These are phyloP conservation scores for Scedosporium aurantiacum DNA, from an alignment of 2,329 filamentous ascomycete genomes.

Conservation along the genomic window DNA sequence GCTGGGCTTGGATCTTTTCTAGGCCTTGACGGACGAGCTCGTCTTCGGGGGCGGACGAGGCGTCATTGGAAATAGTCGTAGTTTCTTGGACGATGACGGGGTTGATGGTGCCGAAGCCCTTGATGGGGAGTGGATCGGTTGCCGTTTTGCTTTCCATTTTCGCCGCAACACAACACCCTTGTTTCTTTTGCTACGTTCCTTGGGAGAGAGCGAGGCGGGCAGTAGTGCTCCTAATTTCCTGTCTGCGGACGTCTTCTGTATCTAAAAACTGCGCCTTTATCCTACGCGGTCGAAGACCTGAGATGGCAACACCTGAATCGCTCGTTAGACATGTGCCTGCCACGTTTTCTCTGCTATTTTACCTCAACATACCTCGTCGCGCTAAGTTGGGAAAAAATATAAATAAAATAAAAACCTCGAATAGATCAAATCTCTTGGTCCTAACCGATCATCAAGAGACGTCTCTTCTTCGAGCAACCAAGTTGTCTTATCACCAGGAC, in stretches of 20 bases:
- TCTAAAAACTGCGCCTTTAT: no score
- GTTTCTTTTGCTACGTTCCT: no score
- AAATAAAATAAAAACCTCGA: not conserved
- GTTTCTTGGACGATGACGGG: slow-evolving; percentile 9
- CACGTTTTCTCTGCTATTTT: not conserved
- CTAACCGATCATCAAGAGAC: slow-evolving; percentile 5
- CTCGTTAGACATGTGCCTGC: no score
- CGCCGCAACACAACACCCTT: no score
- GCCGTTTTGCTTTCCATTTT: not conserved
- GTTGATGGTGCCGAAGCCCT: slow-evolving; percentile 7
- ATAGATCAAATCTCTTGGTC: not conserved
- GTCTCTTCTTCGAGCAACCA: slow-evolving; percentile 8
- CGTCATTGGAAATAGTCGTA: slow-evolving; percentile 11
- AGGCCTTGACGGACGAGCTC: slow-evolving; percentile 39
- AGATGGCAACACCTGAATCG: no score
- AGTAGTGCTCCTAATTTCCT: no score
- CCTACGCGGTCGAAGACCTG: no score
- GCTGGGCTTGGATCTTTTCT: slow-evolving; percentile 41
- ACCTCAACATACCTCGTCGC: not conserved
- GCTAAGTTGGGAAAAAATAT: not conserved
- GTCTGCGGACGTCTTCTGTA: no score
- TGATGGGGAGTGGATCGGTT: slow-evolving; percentile 7
- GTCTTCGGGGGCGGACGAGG: slow-evolving; percentile 14
- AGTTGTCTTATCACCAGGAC: slow-evolving; percentile 8
- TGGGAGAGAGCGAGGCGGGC: no score